These are phyloP conservation scores for Nakaseomyces delphensis DNA, from an alignment of 1,139 yeast genomes.

Conservation along the genomic window DNA sequence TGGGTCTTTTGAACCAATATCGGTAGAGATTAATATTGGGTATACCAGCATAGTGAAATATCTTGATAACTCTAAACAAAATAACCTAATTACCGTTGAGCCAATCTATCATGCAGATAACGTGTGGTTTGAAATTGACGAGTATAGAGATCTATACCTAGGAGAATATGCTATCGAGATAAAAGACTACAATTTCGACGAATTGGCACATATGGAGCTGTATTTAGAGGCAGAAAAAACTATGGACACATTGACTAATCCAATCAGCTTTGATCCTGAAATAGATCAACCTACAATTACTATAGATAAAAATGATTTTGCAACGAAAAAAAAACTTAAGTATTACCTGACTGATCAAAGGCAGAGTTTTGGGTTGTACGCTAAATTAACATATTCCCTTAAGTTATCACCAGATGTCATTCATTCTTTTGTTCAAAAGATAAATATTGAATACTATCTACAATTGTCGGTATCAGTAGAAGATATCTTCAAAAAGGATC, in stretches of 20 bases:
- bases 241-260: conserved; percentile 7
- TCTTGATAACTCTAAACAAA: conserved; percentile 11
- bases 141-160: conserved; percentile 15
- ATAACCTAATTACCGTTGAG: conserved; percentile 14
- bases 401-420: conserved; percentile 2
- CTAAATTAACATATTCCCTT: conserved; percentile 10
- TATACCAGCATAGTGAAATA: conserved; percentile 23
- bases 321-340: neutral
- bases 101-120: conserved; percentile 14
- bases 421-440: conserved; percentile 13
- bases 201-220: conserved; percentile 4
- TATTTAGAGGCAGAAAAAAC: conserved; percentile 12
- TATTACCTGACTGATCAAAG: conserved; percentile 16
- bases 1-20: conserved; percentile 21
- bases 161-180: conserved; percentile 18
- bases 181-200: neutral
- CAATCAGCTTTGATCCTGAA: conserved; percentile 15
- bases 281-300: conserved; percentile 1
- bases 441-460: conserved; percentile 17
- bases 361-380: conserved; percentile 15
- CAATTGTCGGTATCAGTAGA: conserved; percentile 30
- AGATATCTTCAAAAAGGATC: conserved; percentile 25
- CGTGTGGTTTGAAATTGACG: conserved; percentile 15
- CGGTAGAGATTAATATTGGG: conserved; percentile 22
- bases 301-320: conserved; percentile 10